Percentiles rank a stretch among this genome's conserved stretches.
Conservation (phyloP, 768 basidiomycete genomes). For the Kwoniella mangroviensis region DNA sequence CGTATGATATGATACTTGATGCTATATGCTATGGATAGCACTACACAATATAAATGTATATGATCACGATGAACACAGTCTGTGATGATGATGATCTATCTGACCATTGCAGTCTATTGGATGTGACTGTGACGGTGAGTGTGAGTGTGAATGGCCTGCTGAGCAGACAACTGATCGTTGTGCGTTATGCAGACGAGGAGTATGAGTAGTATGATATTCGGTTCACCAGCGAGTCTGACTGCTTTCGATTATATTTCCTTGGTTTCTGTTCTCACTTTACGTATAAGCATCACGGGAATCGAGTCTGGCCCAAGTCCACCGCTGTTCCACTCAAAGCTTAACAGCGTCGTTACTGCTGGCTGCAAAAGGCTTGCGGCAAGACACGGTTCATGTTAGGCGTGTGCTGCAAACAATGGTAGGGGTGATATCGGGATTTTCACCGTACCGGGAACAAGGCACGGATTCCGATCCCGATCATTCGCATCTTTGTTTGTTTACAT, state of each 20-base stretch:
- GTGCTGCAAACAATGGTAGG: no score
- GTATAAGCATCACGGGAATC: not conserved
- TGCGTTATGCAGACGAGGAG: no score
- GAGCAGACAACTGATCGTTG: no score
- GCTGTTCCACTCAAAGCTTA: not conserved
- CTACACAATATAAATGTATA: not conserved
- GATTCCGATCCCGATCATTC: constrained; percentile 5
- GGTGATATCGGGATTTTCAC: not conserved
- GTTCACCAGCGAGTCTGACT: no score
- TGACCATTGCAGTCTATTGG: not conserved
- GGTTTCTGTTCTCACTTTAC: not conserved
- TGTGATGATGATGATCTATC: not conserved
- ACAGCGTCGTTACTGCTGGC: not conserved
- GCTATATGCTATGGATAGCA: not conserved
- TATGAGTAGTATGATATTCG: not conserved
- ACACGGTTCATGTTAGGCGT: not conserved
- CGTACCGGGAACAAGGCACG: not conserved
- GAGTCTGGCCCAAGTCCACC: not conserved
- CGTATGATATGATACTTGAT: not conserved
- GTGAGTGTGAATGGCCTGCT: not conserved
- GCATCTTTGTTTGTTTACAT: not conserved
- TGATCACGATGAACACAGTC: not conserved
- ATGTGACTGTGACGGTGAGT: not conserved
- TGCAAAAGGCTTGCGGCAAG: not conserved
- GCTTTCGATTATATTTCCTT: no score